Evolutionary conservation across 2,329 filamentous ascomycete species (phyloP), one percentile per base, ranked within the genome.

Genomic region (Tolypocladium endophyticum): DNA sequence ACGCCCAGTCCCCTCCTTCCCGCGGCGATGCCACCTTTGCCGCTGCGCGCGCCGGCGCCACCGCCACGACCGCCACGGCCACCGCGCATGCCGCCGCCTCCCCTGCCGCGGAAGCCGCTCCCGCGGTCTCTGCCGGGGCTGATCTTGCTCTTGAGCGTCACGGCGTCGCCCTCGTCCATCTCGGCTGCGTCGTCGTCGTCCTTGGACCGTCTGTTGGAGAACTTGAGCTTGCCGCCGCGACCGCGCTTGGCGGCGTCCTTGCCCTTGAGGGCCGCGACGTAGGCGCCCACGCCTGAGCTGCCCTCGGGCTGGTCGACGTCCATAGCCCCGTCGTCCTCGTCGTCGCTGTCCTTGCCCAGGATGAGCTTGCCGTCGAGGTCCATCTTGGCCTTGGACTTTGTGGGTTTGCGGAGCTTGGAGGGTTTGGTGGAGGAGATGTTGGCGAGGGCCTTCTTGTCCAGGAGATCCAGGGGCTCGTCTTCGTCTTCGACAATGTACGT

Each of bases 381-480:
- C 18, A 80, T 80, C 78, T 85, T 89, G 58, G 86, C 86, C 73
- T 87, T 89, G 57, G 79, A 81, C 62, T 70, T 73, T 50, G 76
- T 82, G 58, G 78, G 79, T 67, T 81, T 80, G 70, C 83, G 83
- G 65, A 82, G 74, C 70, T 85, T 87, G 59, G 82, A 75, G 4
- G 92, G 93, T 73, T 92, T 93, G 14, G 91, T 96, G 6, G 90
- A 90, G 3, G 92, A 96, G 68, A 99, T 97, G 71, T 91, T 94
- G 58, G 91, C 93, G 50, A 99, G 83, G 11, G 92, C 91, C 70
- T 87, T 88, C 62, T 90, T 89, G 69, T 94, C 93, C 20, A 99
- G 84, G 54, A 99, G 83, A 77, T 99, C 94, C 50, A 99, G 87
- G 1, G 94, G 94, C 72, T 97, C 94, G 67, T 96, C 90, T 60